A percentile compares a stretch with the other conserved stretches of the same genome.
Evolutionary conservation across 2,329 filamentous ascomycete genomes (phyloP).

Genomic region (Paradendryphiella salina): DNA sequence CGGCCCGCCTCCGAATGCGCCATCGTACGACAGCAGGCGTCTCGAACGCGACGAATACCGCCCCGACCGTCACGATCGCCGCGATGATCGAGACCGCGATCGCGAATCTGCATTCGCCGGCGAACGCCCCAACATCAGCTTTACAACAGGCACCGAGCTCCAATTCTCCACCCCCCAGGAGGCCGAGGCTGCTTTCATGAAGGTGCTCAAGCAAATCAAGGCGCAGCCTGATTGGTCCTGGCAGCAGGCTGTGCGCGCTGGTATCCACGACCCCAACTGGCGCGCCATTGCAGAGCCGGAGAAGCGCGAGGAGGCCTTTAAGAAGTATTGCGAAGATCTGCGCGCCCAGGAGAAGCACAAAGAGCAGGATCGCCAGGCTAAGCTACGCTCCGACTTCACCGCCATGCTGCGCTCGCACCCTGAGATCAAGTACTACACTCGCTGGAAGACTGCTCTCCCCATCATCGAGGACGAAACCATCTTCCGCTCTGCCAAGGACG

Average conservation of each 20-base stretch:
- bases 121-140: slow-evolving; percentile 40
- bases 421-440: slow-evolving; percentile 95
- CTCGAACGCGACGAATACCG: slow-evolving; percentile 38
- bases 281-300: slow-evolving; percentile 90
- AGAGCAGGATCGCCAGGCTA: slow-evolving; percentile 88
- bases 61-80: slow-evolving; percentile 34
- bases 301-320: slow-evolving; percentile 86
- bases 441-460: slow-evolving; percentile 93
- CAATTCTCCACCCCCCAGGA: slow-evolving; percentile 66
- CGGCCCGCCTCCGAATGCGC: slow-evolving; percentile 52
- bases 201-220: slow-evolving; percentile 80
- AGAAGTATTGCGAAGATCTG: slow-evolving; percentile 91
- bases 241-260: slow-evolving; percentile 83
- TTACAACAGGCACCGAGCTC: slow-evolving; percentile 58
- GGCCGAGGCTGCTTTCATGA: slow-evolving; percentile 89
- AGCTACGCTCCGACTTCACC: slow-evolving; percentile 90
- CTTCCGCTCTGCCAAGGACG: slow-evolving; percentile 86
- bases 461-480: slow-evolving; percentile 95
- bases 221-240: slow-evolving; percentile 92
- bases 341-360: slow-evolving; percentile 91
- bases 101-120: slow-evolving; percentile 53
- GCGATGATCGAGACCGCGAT: slow-evolving; percentile 46
- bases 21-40: slow-evolving; percentile 46
- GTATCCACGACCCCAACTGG: slow-evolving; percentile 89
- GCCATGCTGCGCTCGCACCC: slow-evolving; percentile 95